phyloP scores from a whole-genome alignment of 1,139 yeast genomes.

The Meyerozyma guilliermondii region DNA sequence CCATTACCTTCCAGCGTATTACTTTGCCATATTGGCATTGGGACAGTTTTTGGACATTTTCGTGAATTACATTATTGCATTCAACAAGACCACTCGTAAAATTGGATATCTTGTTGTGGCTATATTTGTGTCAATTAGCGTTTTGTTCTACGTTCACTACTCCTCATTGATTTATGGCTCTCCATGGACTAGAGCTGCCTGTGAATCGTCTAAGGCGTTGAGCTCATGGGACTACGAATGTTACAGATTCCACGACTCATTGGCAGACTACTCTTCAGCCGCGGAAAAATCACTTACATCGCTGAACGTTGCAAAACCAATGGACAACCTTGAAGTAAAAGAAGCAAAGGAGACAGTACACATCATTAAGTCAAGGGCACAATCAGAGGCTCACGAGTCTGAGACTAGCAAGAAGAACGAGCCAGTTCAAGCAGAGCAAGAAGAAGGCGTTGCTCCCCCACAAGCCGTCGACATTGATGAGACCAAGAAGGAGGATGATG shows the following conservation, averaged over 20 bases:
- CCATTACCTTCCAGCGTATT: conserved; percentile 87
- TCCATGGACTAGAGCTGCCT: conserved; percentile 72
- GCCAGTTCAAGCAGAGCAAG: not conserved
- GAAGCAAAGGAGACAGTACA: conserved; percentile 23
- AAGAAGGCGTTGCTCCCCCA: conserved; percentile 1
- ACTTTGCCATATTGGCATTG: conserved; percentile 80
- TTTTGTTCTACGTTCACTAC: conserved; percentile 56
- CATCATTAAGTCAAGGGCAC: not conserved
- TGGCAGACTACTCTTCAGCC: conserved; percentile 20
- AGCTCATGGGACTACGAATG: conserved; percentile 87
- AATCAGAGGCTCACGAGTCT: not conserved
- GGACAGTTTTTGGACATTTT: conserved; percentile 78
- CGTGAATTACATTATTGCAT: conserved; percentile 41
- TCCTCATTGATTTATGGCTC: conserved; percentile 75
- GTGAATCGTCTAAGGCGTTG: conserved; percentile 57
- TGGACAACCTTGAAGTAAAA: conserved; percentile 13
- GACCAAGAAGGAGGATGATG: not conserved
- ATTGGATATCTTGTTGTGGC: conserved; percentile 42
- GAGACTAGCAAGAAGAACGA: conserved; percentile 1
- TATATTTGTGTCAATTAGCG: conserved; percentile 44
- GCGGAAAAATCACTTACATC: not conserved
- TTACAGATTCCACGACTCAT: conserved; percentile 39
- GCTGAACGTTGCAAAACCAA: conserved; percentile 9
- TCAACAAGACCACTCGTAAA: conserved; percentile 28
- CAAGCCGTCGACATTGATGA: conserved; percentile 4